Base-by-base conservation (phyloP, 1,284 basidiomycete species). In the Vanrija sp. region DNA sequence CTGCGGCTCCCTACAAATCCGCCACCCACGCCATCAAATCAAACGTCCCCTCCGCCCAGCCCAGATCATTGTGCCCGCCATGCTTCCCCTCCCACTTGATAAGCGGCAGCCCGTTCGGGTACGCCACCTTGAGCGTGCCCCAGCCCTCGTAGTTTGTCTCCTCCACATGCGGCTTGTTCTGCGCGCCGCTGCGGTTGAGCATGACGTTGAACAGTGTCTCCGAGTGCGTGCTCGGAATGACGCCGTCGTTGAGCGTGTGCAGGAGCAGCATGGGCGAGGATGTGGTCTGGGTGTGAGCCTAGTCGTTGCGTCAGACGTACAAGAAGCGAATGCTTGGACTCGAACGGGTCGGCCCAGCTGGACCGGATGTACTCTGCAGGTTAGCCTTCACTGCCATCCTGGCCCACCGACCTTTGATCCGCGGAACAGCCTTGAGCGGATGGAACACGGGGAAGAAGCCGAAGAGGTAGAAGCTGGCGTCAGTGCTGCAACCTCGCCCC, bases 181-280 rank as follows among this genome's bases (percentile, higher is more conserved):
- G 22, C 2, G 6, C 12, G 19, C 16, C 20, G 3, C 38, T 39
- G 24, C n/a, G 36, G 18, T 31, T 37, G 27, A 14, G 20, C 6
- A 36, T 53, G 41, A 37, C 47, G 49, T 51, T 51, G 69, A 90
- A 89, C 16, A 94, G 80, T 0, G 78, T 76, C n/a, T 80, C 78
- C 0, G 88, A 88, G 69, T 97, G 93, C 0, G 80, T 77, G 64
- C 82, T 75, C 0, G 88, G 88, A 49, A 96, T 93, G 38, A 90
- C 85, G 66, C 79, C 80, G 75, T 97, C 93, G 67, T 90, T 80
- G 61, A 83, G 80, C 2, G 91, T 84, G 69, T 96, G 92, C 0
- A 83, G 83, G 57, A 96, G 81, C 14, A 95, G 76, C 6, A 91
- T 81, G 5, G 86, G 81, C 0, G 82, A 82, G 31, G 82, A 80